Conservation (phyloP, 768 basidiomycete species). For the Lactarius vividus region DNA sequence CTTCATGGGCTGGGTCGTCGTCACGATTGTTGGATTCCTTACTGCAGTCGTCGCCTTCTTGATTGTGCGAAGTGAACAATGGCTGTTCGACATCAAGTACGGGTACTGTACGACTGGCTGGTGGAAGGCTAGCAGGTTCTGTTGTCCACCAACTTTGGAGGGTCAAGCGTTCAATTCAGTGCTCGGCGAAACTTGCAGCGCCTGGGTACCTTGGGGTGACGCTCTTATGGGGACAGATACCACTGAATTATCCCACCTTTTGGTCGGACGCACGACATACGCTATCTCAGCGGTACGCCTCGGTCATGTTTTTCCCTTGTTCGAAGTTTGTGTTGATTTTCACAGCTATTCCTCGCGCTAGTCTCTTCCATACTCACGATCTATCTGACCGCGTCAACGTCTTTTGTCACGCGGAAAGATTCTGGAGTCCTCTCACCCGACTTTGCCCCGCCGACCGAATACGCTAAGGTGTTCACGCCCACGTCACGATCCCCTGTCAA, state of each 20-base stretch:
- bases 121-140: conserved; percentile 78
- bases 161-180: conserved; percentile 4
- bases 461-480: conserved; percentile 24
- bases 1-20: conserved; percentile 84
- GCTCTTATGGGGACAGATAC: conserved; percentile 41
- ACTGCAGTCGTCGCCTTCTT: conserved; percentile 85
- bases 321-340: not conserved
- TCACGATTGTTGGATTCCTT: conserved; percentile 82
- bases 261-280: conserved; percentile 68
- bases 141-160: conserved; percentile 53
- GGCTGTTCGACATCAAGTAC: conserved; percentile 89
- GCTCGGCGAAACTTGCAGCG: conserved; percentile 46
- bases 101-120: conserved; percentile 74
- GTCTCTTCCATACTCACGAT: conserved; percentile 80
- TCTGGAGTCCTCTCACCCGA: conserved; percentile 61
- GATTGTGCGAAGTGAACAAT: conserved; percentile 82
- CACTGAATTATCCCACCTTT: conserved; percentile 38
- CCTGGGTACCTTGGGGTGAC: conserved; percentile 78
- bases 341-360: conserved; percentile 69
- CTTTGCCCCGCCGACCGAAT: conserved; percentile 35
- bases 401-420: conserved; percentile 87
- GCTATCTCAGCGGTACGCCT: conserved; percentile 71
- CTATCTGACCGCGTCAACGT: conserved; percentile 82
- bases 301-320: not conserved
- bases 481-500: conserved; percentile 35